phyloP scores from a whole-genome alignment of 495 filamentous ascomycete species.

The Neurospora tetrasperma region DNA sequence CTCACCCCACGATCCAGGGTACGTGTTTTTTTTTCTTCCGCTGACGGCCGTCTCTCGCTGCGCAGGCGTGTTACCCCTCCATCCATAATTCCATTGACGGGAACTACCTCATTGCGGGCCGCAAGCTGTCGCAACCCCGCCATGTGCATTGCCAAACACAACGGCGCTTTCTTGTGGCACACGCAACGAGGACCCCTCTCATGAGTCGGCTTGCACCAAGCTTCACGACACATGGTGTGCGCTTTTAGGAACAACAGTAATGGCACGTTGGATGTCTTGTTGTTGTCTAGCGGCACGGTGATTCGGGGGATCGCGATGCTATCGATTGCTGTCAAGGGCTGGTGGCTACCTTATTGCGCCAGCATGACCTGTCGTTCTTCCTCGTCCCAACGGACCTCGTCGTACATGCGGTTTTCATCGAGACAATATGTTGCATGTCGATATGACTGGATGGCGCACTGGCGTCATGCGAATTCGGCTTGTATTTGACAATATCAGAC shows the following conservation, averaged over 20 bases:
- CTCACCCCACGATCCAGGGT: conserved; percentile 28
- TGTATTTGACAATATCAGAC: background rate
- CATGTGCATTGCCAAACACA: background rate
- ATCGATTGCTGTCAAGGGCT: background rate
- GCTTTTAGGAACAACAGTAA: background rate
- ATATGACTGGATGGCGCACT: background rate
- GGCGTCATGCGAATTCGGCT: background rate
- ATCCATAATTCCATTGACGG: conserved; percentile 4
- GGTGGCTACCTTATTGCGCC: background rate
- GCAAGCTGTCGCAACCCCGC: background rate
- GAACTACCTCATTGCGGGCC: background rate
- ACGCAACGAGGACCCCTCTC: background rate
- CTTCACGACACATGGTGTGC: background rate
- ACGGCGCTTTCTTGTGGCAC: conserved; percentile 5
- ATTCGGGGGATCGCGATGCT: background rate
- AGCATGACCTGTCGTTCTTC: background rate
- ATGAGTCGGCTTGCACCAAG: background rate
- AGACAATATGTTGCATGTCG: background rate
- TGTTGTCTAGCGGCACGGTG: background rate
- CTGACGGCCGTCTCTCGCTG: conserved; percentile 1
- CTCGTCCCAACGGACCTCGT: background rate
- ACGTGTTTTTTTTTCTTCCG: conserved; percentile 3
- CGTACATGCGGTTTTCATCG: background rate
- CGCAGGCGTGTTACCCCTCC: conserved; percentile 10
- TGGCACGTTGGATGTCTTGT: background rate